These are phyloP conservation scores for Cryoendolithus antarcticus DNA, from an alignment of 2,329 filamentous ascomycete genomes.

Conservation along the genomic window DNA sequence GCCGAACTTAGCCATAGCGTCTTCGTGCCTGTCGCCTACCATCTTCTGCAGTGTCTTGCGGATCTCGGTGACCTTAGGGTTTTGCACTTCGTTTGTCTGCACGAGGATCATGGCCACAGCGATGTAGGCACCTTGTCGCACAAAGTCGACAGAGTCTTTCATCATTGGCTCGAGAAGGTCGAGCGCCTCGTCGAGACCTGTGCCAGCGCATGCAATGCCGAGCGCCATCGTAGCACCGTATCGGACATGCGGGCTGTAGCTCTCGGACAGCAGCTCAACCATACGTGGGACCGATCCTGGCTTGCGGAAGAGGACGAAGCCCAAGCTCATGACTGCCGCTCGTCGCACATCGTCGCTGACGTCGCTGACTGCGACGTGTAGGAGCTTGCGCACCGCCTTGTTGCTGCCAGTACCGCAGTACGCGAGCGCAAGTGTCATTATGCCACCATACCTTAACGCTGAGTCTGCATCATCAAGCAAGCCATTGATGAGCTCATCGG, in stretches of 20 bases:
- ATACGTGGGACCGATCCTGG: constrained; percentile 93
- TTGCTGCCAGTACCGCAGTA: constrained; percentile 98
- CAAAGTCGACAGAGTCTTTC: constrained; percentile 97
- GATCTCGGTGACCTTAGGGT: constrained; percentile 83
- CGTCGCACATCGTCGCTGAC: constrained; percentile 95
- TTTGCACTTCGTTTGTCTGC: constrained; percentile 98
- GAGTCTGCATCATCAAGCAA: constrained; percentile 89
- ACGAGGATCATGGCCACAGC: constrained; percentile 95
- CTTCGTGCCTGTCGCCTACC: constrained; percentile 86
- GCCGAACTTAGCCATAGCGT: constrained; percentile 99
- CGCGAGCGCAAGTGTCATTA: constrained; percentile 94
- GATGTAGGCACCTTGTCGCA: constrained; percentile 90
- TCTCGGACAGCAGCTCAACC: constrained; percentile 95
- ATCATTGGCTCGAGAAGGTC: constrained; percentile 98
- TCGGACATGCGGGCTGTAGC: constrained; percentile 95
- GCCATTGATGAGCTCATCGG: constrained; percentile 87
- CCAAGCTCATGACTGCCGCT: constrained; percentile 92
- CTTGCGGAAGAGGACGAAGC: constrained; percentile 97
- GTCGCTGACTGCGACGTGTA: constrained; percentile 94
- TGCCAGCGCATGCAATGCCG: constrained; percentile 94
- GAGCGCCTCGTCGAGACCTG: constrained; percentile 88
- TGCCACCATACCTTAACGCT: constrained; percentile 87
- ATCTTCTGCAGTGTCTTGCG: constrained; percentile 92
- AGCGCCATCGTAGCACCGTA: constrained; percentile 98
- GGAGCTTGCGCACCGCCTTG: constrained; percentile 89